Base-by-base conservation (phyloP, 140 eudicot species). In the Erigeron philadelphicus region DNA sequence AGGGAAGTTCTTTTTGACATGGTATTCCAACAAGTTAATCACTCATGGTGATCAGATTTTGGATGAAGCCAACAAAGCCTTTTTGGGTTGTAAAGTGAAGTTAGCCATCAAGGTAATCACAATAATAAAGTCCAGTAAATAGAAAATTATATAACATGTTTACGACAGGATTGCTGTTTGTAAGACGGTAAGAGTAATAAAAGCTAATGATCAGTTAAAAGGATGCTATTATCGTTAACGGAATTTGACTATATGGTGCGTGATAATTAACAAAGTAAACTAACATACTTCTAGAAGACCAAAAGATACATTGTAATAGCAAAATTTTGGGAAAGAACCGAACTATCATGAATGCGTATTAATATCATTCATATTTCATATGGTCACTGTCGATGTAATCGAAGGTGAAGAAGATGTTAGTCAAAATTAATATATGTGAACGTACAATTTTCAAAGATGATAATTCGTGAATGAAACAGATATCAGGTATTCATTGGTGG, bases 401-500 rank as follows among this genome's bases (percentile, higher is more conserved):
- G 1, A 35, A 38, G 35, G 35, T 7, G 25, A 60, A 25, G 66
- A 3, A 60, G 45, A 23, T 3, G 11, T 31, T 5, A 41, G 15
- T 7, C 13, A 12, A n/a, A 41, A 21, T 21, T 21, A 21, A 40
- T 40, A 43, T 13, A 66, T n/a, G 42, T 1, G 11, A 46, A 12
- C 43, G 9, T 64, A 18, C 55, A 38, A 62, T 9, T 54, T 7
- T 73, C 49, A 7, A 5, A 55, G 15, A 11, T 50, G 17, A 10
- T 11, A 35, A 52, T 7, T 52, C 31, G 44, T 64, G 52, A 60
- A 67, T 76, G 61, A 65, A 49, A 69, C 66, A 90, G 97, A 84
- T 90, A 61, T 80, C 97, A 7, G 97, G 97, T 19, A 90, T 90
- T 53, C 97, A 90, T 67, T 90, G 97, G 97, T 90, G 97, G 95